Conservation (phyloP, 1,284 basidiomycete species). For the Pseudozyma pruni region DNA sequence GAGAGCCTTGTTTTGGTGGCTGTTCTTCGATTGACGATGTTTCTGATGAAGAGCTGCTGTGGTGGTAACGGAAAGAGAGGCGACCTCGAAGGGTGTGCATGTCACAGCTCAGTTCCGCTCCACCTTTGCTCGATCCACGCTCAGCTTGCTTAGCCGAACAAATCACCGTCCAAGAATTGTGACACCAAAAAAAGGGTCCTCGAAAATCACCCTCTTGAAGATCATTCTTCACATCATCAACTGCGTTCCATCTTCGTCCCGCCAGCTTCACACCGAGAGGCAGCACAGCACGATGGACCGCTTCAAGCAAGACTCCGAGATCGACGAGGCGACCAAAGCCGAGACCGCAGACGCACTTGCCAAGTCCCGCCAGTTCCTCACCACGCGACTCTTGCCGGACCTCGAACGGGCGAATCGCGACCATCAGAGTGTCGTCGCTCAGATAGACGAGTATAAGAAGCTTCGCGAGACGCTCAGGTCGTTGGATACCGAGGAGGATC, state of each 20-base stretch:
- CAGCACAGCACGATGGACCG: slow-evolving; percentile 21
- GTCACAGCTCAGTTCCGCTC: too few species aligned
- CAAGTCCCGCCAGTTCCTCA: slow-evolving; percentile 43
- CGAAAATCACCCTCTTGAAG: slow-evolving; percentile 2
- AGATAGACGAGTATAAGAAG: slow-evolving; percentile 43
- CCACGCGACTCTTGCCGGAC: slow-evolving; percentile 38
- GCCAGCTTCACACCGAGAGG: neutral
- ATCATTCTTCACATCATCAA: slow-evolving; percentile 2
- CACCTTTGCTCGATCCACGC: neutral
- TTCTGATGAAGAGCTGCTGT: too few species aligned
- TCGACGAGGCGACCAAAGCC: slow-evolving; percentile 41
- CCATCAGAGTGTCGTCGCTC: slow-evolving; percentile 27
- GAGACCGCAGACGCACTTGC: slow-evolving; percentile 41
- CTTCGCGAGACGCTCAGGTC: slow-evolving; percentile 27
- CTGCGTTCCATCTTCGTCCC: neutral
- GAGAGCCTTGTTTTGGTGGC: too few species aligned
- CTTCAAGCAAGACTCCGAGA: slow-evolving; percentile 23
- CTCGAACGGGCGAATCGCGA: slow-evolving; percentile 38
- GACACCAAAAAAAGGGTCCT: slow-evolving; percentile 2
- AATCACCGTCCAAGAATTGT: neutral
- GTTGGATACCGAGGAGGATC: slow-evolving; percentile 14
- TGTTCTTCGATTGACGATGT: too few species aligned
- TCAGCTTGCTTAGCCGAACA: slow-evolving; percentile 16
- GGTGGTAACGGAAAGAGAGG: too few species aligned
- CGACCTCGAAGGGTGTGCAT: too few species aligned